Evolutionary conservation across 495 filamentous ascomycete species (phyloP).

Genomic region (Podospora tetraspora): DNA sequence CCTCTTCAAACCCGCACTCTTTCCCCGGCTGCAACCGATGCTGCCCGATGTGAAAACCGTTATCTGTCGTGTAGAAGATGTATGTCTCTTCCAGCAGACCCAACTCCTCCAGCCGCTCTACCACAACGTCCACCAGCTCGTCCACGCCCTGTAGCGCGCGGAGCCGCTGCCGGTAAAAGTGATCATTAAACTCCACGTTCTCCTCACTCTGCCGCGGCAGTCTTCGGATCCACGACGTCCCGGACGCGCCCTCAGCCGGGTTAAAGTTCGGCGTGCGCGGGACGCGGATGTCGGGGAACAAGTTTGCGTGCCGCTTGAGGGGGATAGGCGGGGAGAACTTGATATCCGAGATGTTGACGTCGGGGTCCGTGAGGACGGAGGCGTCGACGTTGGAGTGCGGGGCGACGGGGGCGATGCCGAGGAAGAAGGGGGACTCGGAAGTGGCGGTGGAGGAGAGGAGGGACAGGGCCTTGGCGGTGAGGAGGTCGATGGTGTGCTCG

Average conservation of each 20-base stretch:
- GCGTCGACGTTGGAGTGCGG: slow-evolving; percentile 56
- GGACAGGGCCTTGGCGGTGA: slow-evolving; percentile 55
- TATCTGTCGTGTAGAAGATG: slow-evolving; percentile 68
- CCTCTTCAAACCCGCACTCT: slow-evolving; percentile 65
- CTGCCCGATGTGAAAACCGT: slow-evolving; percentile 71
- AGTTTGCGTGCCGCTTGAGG: slow-evolving; percentile 39
- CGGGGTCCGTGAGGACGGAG: slow-evolving; percentile 1
- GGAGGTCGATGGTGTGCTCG: slow-evolving; percentile 56
- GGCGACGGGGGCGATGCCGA: slow-evolving; percentile 60
- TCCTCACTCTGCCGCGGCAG: slow-evolving; percentile 49
- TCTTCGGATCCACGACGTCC: slow-evolving; percentile 57
- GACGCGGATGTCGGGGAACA: slow-evolving; percentile 44
- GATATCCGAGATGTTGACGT: slow-evolving; percentile 15
- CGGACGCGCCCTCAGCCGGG: slow-evolving; percentile 44
- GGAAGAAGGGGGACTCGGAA: slow-evolving; percentile 55
- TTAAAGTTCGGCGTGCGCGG: slow-evolving; percentile 52
- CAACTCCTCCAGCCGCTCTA: slow-evolving; percentile 47
- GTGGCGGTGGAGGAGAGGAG: slow-evolving; percentile 59
- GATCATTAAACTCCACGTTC: slow-evolving; percentile 60
- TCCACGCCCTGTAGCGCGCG: slow-evolving; percentile 63
- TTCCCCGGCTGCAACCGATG: slow-evolving; percentile 69
- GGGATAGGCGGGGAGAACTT: slow-evolving; percentile 51
- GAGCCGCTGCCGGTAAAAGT: slow-evolving; percentile 61
- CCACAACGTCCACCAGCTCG: slow-evolving; percentile 58
- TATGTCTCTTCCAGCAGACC: slow-evolving; percentile 61